phyloP scores from a whole-genome alignment of 2,329 filamentous ascomycete genomes.

The Fusarium sp. region DNA sequence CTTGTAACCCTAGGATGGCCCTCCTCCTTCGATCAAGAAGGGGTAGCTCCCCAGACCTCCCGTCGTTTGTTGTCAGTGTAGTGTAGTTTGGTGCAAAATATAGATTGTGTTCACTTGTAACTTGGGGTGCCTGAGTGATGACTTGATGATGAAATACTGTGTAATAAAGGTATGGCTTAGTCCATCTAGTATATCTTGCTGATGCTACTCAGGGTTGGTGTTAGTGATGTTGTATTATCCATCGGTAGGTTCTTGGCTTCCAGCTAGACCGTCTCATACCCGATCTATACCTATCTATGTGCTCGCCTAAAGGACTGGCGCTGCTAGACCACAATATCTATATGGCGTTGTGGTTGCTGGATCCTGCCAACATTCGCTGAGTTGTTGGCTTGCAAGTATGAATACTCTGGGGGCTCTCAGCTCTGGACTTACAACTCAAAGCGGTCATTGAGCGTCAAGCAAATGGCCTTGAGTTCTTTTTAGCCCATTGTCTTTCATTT shows the following conservation, averaged over 20 bases:
- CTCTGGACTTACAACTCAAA: neutral
- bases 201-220: neutral
- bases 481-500: neutral
- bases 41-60: constrained; percentile 33
- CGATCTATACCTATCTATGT: neutral
- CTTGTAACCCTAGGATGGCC: constrained; percentile 45
- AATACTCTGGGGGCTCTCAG: neutral
- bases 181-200: neutral
- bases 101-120: constrained; percentile 27
- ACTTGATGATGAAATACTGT: neutral
- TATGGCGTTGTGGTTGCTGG: neutral
- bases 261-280: neutral
- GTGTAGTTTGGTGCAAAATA: constrained; percentile 32
- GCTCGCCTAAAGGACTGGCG: neutral
- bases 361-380: neutral
- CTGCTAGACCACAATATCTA: neutral
- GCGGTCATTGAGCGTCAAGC: neutral
- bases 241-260: neutral
- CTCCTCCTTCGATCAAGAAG: constrained; percentile 27
- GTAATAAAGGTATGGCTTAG: neutral
- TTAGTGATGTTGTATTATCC: neutral
- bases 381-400: neutral
- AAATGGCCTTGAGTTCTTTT: neutral
- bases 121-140: neutral
- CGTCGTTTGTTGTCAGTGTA: constrained; percentile 26